Evolutionary conservation across 2,329 filamentous ascomycete genomes (phyloP).

Genomic region (Clarireedia homoeocarpa): DNA sequence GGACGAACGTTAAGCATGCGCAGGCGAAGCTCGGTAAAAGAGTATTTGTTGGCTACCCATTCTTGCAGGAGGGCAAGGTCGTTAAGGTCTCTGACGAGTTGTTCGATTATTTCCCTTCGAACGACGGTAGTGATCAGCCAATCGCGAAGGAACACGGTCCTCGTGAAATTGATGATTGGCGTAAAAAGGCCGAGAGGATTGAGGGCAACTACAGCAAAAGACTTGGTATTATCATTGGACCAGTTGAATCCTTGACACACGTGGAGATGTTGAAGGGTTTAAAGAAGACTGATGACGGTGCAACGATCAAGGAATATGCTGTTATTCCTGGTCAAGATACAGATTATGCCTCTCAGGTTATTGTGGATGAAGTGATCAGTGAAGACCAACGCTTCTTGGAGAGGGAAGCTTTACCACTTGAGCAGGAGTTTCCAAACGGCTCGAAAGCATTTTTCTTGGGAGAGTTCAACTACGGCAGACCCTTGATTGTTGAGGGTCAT

Average conservation of each 20-base stretch:
- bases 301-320: slow-evolving; percentile 87
- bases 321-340: slow-evolving; percentile 78
- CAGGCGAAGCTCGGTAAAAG: slow-evolving; percentile 75
- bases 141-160: slow-evolving; percentile 63
- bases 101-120: slow-evolving; percentile 73
- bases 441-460: slow-evolving; percentile 89
- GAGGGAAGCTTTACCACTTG: slow-evolving; percentile 75
- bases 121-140: slow-evolving; percentile 53
- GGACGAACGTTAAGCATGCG: slow-evolving; percentile 63
- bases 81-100: slow-evolving; percentile 85
- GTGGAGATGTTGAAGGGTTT: slow-evolving; percentile 93
- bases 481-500: slow-evolving; percentile 74
- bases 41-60: slow-evolving; percentile 90
- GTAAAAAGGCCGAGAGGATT: slow-evolving; percentile 73
- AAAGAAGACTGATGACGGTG: slow-evolving; percentile 81
- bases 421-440: slow-evolving; percentile 81
- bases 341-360: slow-evolving; percentile 82
- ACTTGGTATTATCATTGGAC: slow-evolving; percentile 77
- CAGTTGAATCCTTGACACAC: slow-evolving; percentile 81
- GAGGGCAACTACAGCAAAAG: slow-evolving; percentile 87
- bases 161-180: slow-evolving; percentile 73
- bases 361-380: slow-evolving; percentile 85
- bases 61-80: slow-evolving; percentile 88
- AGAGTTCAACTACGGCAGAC: slow-evolving; percentile 85
- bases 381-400: slow-evolving; percentile 92